phyloP scores from a whole-genome alignment of 257 asterid species.

The Solanum chiquidenum region DNA sequence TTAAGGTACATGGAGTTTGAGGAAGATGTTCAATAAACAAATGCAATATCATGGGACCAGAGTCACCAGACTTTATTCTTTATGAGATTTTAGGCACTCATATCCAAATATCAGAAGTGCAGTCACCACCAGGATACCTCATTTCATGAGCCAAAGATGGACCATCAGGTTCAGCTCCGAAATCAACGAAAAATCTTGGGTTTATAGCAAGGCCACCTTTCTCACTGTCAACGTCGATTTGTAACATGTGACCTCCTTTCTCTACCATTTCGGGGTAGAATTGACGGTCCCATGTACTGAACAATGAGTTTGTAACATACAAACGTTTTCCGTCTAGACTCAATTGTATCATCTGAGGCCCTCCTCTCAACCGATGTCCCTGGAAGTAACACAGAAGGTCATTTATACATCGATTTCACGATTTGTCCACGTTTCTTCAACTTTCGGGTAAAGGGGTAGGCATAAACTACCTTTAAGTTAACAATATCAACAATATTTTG shows the following conservation, averaged over 20 bases:
- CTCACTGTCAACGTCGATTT: conserved; percentile 63
- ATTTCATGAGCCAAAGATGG: conserved; percentile 92
- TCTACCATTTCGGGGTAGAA: conserved; percentile 74
- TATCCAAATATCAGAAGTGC: conserved; percentile 96
- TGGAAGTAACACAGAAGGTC: not conserved
- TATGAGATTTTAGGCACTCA: conserved; percentile 3
- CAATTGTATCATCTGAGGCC: conserved; percentile 98
- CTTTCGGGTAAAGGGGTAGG: not conserved
- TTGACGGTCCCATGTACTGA: conserved; percentile 87
- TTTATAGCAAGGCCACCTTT: conserved; percentile 78
- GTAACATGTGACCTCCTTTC: conserved; percentile 81
- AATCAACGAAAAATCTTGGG: conserved; percentile 66
- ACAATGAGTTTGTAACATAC: conserved; percentile 77
- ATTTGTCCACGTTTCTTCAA: not conserved
- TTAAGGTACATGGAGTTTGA: not conserved
- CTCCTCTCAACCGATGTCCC: conserved; percentile 81
- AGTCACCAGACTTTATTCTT: not conserved
- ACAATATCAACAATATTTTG: not conserved
- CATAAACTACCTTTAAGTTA: not conserved
- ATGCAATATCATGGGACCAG: not conserved
- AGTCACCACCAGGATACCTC: conserved; percentile 98
- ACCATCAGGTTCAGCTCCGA: conserved; percentile 81
- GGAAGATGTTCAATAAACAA: not conserved
- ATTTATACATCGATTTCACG: not conserved
- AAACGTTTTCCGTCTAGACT: conserved; percentile 89